Base-by-base conservation (phyloP, 345 rosid species). In the Eucalyptus pumila region DNA sequence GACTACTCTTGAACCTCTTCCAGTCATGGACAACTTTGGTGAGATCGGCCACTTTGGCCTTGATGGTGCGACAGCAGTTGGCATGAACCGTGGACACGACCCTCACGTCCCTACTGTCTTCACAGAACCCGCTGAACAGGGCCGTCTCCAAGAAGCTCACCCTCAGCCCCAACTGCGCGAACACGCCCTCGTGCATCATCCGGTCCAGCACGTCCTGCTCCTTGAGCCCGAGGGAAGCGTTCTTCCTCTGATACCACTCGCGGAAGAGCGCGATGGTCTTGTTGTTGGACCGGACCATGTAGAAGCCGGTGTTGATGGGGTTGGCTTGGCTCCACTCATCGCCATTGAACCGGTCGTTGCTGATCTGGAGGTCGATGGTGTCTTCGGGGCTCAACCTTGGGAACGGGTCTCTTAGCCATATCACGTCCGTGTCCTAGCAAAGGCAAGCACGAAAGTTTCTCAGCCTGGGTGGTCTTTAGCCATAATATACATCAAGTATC, bases 81-180 rank as follows among this genome's bases (percentile, higher is more conserved):
- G 99, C 96, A 67, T 97, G 99, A 8, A 95, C 96, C 3, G 97
- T 97, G 8, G 88, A 87, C 3, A 97, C 98, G 2, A 72, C 91
- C 8, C 89, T 51, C 86, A 94, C 80, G 83, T 97, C 93, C 27
- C 26, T 44, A 87, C 96, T 96, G 50, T 94, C 95, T 58, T 93
- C 90, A 76, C 99, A 97, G 86, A 96, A 97, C 37, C 99, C 98
- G 15, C 98, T 96, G 88, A 97, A 97, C 13, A 89, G 83, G 13
- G 37, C 80, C 6, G 98, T 95, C 62, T 92, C 93, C 88, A 96
- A 87, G 89, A 93, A 94, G 62, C 90, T 92, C 3, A 94, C 92
- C 26, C 8, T 87, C 11, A 97, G 89, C 1, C 92, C 93, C 15
- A 97, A 88, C 26, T 89, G 47, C 24, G 47, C 27, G 3, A 89